Conservation (phyloP, 2,329 filamentous ascomycete species). For the Neonectria coccinea region DNA sequence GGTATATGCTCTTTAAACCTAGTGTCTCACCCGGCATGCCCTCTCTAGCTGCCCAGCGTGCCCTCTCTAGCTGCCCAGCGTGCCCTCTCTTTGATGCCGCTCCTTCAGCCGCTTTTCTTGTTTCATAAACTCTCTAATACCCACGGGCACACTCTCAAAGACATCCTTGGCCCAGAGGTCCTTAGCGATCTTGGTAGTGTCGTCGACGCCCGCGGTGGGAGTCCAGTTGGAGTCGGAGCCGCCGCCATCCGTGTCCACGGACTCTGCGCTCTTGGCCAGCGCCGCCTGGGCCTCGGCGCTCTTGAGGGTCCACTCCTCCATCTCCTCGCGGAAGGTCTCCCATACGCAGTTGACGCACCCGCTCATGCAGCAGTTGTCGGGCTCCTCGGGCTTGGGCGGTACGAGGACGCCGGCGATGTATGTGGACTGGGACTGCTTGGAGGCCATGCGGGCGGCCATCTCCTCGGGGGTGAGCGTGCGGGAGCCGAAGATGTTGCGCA, state of each 20-base stretch:
- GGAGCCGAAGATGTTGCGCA: conserved; percentile 84
- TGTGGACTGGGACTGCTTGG: conserved; percentile 68
- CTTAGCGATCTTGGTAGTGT: conserved; percentile 57
- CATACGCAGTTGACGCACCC: conserved; percentile 98
- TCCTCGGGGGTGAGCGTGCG: conserved; percentile 80
- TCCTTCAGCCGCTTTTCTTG: conserved; percentile 91
- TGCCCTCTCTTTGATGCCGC: conserved; percentile 72
- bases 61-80: conserved; percentile 63
- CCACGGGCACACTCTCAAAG: conserved; percentile 86
- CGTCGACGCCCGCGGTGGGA: conserved; percentile 46
- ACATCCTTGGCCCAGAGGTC: conserved; percentile 74
- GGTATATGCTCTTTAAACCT: conserved; percentile 37
- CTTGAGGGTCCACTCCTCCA: conserved; percentile 85
- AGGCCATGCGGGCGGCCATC: conserved; percentile 69
- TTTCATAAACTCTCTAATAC: conserved; percentile 97
- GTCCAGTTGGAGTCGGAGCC: conserved; percentile 78
- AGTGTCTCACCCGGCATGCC: background rate
- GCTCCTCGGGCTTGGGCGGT: conserved; percentile 86
- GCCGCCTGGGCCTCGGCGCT: conserved; percentile 71
- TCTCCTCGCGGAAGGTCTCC: conserved; percentile 90
- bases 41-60: conserved; percentile 54
- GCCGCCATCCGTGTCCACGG: conserved; percentile 85
- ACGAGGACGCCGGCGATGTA: conserved; percentile 83
- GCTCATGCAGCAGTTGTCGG: conserved; percentile 99
- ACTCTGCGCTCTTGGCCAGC: conserved; percentile 56